Evolutionary conservation across 83 land plant genomes (phyloP).

Genomic region (Thuja plicata): DNA sequence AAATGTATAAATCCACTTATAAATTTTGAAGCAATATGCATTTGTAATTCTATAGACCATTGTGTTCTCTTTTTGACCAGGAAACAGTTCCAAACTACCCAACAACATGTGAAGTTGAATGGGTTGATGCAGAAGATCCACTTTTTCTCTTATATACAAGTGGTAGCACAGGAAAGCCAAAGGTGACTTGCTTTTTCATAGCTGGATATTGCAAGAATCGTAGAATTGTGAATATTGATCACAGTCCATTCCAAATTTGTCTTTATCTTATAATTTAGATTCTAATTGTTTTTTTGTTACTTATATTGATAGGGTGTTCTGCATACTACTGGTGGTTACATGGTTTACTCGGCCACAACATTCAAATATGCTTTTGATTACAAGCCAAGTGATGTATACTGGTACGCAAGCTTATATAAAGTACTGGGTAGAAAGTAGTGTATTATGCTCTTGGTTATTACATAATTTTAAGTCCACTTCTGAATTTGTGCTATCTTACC

Average conservation of each 20-base stretch:
- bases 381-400: constrained; percentile 80
- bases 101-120: constrained; percentile 73
- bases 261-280: background rate
- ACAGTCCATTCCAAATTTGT: background rate
- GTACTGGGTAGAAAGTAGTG: background rate
- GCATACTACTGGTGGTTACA: constrained; percentile 98
- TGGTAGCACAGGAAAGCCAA: constrained; percentile 99
- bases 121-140: constrained; percentile 99
- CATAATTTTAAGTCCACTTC: background rate
- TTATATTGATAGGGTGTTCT: constrained; percentile 72
- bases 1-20: background rate
- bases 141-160: constrained; percentile 95
- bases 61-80: constrained; percentile 32
- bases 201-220: background rate
- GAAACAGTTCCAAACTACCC: constrained; percentile 66
- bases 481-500: background rate
- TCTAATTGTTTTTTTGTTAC: background rate
- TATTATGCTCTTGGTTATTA: background rate
- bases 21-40: background rate
- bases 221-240: background rate
- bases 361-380: constrained; percentile 98
- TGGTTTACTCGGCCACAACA: constrained; percentile 94
- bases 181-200: constrained; percentile 45
- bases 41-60: background rate
- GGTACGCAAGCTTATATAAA: constrained; percentile 41